phyloP scores from a whole-genome alignment of 2,329 filamentous ascomycete genomes.

The Pyrenophora graminea region DNA sequence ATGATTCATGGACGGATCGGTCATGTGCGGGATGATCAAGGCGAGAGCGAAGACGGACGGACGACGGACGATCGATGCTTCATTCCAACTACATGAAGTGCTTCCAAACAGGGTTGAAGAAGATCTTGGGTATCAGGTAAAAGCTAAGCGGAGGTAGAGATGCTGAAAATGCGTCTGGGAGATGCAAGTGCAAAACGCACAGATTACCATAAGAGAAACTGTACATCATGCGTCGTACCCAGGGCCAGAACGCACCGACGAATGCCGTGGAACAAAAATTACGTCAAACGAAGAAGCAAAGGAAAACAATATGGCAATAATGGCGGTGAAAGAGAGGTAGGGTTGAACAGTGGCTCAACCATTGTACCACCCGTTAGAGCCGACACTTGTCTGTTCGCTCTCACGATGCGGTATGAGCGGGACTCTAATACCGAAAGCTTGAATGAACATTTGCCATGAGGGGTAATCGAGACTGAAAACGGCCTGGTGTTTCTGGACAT shows the following conservation, averaged over 20 bases:
- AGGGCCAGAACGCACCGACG: not conserved
- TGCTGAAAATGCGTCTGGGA: not conserved
- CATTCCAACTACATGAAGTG: not conserved
- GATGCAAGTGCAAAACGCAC: not conserved
- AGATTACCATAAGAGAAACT: not conserved
- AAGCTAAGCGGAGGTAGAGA: not conserved
- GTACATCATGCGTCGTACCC: not conserved
- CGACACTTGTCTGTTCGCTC: constrained; percentile 31
- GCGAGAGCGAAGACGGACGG: not conserved
- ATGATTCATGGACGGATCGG: too few relatives aligned
- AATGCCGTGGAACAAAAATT: not conserved
- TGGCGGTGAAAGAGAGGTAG: too few relatives aligned
- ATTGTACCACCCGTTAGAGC: constrained; percentile 34
- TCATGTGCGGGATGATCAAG: too few relatives aligned
- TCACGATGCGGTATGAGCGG: constrained; percentile 81
- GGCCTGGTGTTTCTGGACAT: constrained; percentile 70
- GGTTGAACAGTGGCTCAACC: not conserved
- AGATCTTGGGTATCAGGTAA: constrained; percentile 12
- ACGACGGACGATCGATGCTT: not conserved
- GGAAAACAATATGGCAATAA: not conserved
- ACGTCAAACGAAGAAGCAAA: not conserved
- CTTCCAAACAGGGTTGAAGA: not conserved
- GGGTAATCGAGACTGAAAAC: constrained; percentile 86
- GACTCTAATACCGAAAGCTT: constrained; percentile 74
- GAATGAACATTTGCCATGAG: constrained; percentile 78